Evolutionary conservation across 73 alveolate species (phyloP), one percentile per base, ranked within the genome.

Genomic region (Symbiodinium natans): DNA sequence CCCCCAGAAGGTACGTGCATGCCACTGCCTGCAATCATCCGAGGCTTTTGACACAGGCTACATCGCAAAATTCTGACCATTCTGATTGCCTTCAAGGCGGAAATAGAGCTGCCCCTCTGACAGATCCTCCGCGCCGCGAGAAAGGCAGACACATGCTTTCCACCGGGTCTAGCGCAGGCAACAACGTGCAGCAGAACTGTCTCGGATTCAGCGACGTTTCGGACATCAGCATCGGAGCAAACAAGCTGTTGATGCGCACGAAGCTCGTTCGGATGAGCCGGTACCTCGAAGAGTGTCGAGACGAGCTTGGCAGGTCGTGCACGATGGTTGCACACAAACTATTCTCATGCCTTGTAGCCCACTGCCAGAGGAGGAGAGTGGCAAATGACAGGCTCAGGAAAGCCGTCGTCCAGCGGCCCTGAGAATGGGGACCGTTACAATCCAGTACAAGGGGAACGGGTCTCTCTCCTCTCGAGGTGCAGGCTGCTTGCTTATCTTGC

Each of bases 1-100:
- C 92, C 92, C 41, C 92, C 92, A 19, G 33, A 15, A 31, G 92
- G 92, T 38, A 82, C 63, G 33, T 23, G 7, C 11, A 82, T 82
- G 41, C 92, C 92, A 23, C 11, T 31, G 39, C 46, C 71, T 82
- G 41, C 10, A 15, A 82, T 23, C 27, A 17, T 82, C 89, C 41
- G 23, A 82, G 27, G 40, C 71, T 40, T 15, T 25, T 41, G 92
- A n/a, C 1, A 52, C 29, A 52, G 68, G 21, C 68, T 52, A 27
- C 17, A 27, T n/a, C n/a, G n/a, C n/a, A n/a, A n/a, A n/a, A n/a
- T n/a, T n/a, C n/a, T n/a, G n/a, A n/a, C n/a, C n/a, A n/a, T n/a
- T 52, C 21, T 7, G 68, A 52, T 21, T 27, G 21, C 68, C 68
- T 52, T 52, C 68, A 27, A 52, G 68, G 68, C 68, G 68, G 68